Conservation (phyloP, 192 early-diverging fungal genomes). For the Thoreauomyces humboldtii region DNA sequence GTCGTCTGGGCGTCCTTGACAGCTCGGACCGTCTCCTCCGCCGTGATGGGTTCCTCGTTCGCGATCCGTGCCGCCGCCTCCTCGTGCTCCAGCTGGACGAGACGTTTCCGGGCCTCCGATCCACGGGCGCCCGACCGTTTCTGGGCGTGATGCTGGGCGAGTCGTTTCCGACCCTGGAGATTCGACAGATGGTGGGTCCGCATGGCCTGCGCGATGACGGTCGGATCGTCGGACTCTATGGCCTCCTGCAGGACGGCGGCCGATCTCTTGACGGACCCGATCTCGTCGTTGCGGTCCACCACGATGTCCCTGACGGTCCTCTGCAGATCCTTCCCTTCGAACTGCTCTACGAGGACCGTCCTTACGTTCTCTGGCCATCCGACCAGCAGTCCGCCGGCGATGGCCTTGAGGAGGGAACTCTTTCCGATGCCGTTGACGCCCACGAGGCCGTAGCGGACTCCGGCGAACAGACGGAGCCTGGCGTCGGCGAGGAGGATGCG, state of each 20-base stretch:
- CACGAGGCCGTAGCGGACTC: conserved; percentile 74
- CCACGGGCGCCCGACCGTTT: conserved; percentile 37
- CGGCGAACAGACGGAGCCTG: conserved; percentile 70
- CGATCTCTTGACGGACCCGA: conserved; percentile 2
- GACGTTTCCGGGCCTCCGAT: conserved; percentile 42
- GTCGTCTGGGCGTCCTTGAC: background rate
- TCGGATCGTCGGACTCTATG: conserved; percentile 18
- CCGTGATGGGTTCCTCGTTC: conserved; percentile 56
- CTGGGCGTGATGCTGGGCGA: conserved; percentile 24
- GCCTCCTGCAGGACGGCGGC: conserved; percentile 18
- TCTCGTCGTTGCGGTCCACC: conserved; percentile 30
- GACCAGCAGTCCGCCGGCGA: conserved; percentile 63
- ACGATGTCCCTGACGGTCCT: conserved; percentile 43
- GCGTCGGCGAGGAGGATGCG: conserved; percentile 68
- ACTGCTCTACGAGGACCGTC: conserved; percentile 65
- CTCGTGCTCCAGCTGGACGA: background rate
- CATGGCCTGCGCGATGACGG: conserved; percentile 17
- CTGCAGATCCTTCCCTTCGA: conserved; percentile 30
- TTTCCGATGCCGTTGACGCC: conserved; percentile 80
- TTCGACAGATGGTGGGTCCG: conserved; percentile 9
- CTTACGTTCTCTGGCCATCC: conserved; percentile 81
- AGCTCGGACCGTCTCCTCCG: conserved; percentile 10
- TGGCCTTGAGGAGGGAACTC: conserved; percentile 58
- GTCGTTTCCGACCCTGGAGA: conserved; percentile 10
- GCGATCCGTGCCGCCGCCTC: conserved; percentile 43